Base-by-base conservation (phyloP, 2,329 filamentous ascomycete species). In the Claviceps africana region DNA sequence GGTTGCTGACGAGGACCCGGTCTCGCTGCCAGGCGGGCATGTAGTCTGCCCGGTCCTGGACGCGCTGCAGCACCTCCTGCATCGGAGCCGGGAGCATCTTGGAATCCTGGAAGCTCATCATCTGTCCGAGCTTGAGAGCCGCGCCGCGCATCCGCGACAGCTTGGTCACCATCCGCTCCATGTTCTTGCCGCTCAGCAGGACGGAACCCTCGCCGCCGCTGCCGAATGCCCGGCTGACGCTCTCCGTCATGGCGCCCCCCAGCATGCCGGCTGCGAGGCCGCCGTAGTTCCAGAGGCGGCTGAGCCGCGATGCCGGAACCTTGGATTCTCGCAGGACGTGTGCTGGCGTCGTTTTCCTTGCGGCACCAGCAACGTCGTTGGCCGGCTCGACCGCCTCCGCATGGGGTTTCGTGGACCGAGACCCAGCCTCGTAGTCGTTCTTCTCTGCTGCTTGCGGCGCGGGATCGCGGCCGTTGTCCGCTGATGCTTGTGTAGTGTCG, bases 41-140 rank as follows among this genome's bases (percentile, higher is more conserved):
- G 67, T 97, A 98, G 67, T 98, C 91, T 40, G 93, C 93, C 53
- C 88, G 84, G 65, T 98, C 93, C 65, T 98, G 93, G 0, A 98
- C 93, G 6, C 94, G 83, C 64, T 95, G 89, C 13, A 98, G 72
- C 1, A 98, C 88, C 61, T 91, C 80, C 58, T 94, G 88, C 48
- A 98, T 89, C 1, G 87, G 81, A 0, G 79, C 80, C 0, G 93
- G 93, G 10, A 98, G 78, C 82, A 96, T 89, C 67, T 95, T 97
- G 39, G 88, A 82, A 69, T 98, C 93, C 72, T 98, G 93, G 63
- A 98, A 93, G 66, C 89, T 96, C 75, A 98, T 85, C 86, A 97
- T 93, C 71, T 98, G 93, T 0, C 93, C 94, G 28, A 98, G 71
- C 71, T 98, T 98, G 43, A 98, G 74, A n/a, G 93, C 93, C 6